phyloP scores from a whole-genome alignment of 495 filamentous ascomycete species.

The Aspergillus kassunensis region DNA sequence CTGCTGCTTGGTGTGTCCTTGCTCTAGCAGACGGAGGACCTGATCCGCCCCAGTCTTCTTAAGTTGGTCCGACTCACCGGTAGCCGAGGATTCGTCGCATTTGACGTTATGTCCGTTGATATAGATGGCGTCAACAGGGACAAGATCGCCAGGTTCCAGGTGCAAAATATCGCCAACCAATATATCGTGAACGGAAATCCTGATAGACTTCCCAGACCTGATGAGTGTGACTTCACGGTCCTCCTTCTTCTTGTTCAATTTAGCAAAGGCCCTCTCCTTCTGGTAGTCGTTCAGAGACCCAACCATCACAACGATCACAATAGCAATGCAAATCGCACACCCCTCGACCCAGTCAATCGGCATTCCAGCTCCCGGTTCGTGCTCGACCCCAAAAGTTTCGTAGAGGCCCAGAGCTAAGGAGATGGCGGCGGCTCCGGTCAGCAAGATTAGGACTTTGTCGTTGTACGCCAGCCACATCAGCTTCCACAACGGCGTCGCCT shows the following conservation, averaged over 20 bases:
- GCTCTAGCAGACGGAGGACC: slow-evolving; percentile 74
- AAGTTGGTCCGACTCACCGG: slow-evolving; percentile 79
- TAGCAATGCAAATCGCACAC: slow-evolving; percentile 67
- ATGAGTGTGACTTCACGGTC: slow-evolving; percentile 68
- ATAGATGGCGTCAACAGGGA: slow-evolving; percentile 75
- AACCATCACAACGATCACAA: slow-evolving; percentile 63
- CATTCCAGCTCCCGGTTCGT: slow-evolving; percentile 29
- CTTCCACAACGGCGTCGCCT: slow-evolving; percentile 65
- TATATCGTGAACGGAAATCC: slow-evolving; percentile 77
- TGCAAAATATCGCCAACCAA: slow-evolving; percentile 81
- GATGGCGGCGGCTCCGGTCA: slow-evolving; percentile 73
- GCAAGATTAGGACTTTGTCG: slow-evolving; percentile 78
- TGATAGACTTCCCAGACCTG: slow-evolving; percentile 68
- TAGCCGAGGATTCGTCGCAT: slow-evolving; percentile 80
- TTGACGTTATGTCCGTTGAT: slow-evolving; percentile 72
- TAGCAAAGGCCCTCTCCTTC: slow-evolving; percentile 67
- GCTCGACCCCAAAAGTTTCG: slow-evolving; percentile 48
- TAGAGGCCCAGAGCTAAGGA: slow-evolving; percentile 83
- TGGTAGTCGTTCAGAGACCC: slow-evolving; percentile 68
- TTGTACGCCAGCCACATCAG: slow-evolving; percentile 81
- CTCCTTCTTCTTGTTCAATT: slow-evolving; percentile 68
- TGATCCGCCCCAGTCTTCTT: slow-evolving; percentile 70
- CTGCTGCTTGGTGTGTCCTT: slow-evolving; percentile 63
- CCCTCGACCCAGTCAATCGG: slow-evolving; percentile 72
- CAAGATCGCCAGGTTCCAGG: slow-evolving; percentile 80